Conservation (phyloP, 805 yeast species). For the Zygosaccharomyces gambellarensis region DNA sequence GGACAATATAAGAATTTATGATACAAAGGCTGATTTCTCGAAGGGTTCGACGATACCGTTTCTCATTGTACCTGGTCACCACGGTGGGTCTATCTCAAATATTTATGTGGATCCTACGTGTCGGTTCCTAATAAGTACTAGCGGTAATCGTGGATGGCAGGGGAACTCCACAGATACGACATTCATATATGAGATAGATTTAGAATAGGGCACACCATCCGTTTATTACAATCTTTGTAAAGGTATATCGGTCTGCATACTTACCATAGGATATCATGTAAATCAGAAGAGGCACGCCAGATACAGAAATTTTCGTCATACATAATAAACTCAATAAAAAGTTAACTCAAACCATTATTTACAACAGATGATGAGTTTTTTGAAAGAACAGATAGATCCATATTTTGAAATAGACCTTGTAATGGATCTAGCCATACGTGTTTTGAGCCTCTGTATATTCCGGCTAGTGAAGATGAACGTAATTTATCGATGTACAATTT, state of each 20-base stretch:
- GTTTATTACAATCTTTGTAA: background rate
- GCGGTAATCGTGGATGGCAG: constrained; percentile 96
- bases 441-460: constrained; percentile 10
- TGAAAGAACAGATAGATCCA: background rate
- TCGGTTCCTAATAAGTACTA: constrained; percentile 80
- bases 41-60: constrained; percentile 57
- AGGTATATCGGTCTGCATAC: background rate
- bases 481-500: constrained; percentile 7
- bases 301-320: no score
- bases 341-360: background rate
- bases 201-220: constrained; percentile 22
- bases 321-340: background rate
- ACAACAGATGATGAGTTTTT: constrained; percentile 2
- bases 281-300: no score
- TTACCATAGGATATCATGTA: background rate
- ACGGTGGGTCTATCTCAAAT: constrained; percentile 81
- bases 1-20: constrained; percentile 86
- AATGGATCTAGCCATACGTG: constrained; percentile 15
- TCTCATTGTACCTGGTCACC: constrained; percentile 91
- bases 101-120: constrained; percentile 82
- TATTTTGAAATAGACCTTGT: constrained; percentile 9
- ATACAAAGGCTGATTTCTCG: constrained; percentile 39
- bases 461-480: constrained; percentile 9
- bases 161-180: constrained; percentile 76
- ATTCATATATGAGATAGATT: constrained; percentile 71